Conservation (phyloP, 176 grass and related monocot genomes). For the Canna indica region DNA sequence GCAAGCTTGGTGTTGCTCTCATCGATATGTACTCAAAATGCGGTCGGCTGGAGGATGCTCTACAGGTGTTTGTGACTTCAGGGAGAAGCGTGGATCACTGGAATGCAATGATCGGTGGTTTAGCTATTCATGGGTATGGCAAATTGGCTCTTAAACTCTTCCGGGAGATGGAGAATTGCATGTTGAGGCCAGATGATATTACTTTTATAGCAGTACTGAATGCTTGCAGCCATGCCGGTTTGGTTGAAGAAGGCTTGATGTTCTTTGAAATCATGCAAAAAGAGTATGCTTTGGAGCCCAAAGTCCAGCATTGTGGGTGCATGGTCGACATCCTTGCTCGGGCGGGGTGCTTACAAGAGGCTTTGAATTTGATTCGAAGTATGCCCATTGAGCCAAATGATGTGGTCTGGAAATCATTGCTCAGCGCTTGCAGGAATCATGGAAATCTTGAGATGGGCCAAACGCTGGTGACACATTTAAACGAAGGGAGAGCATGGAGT, state of each 20-base stretch:
- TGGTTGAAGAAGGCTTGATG: constrained; percentile 14
- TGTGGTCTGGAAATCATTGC: constrained; percentile 17
- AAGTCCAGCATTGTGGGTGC: constrained; percentile 14
- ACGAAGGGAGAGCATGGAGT: not conserved
- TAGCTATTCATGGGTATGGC: constrained; percentile 16
- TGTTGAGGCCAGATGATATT: constrained; percentile 8
- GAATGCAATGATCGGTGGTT: constrained; percentile 20
- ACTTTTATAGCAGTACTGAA: constrained; percentile 17
- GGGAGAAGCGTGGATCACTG: constrained; percentile 15
- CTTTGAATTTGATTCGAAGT: constrained; percentile 5
- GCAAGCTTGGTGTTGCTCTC: constrained; percentile 21
- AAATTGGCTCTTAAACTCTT: constrained; percentile 11
- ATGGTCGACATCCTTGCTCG: constrained; percentile 17
- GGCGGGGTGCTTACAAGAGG: constrained; percentile 12
- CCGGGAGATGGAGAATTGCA: not conserved
- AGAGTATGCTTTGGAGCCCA: constrained; percentile 7
- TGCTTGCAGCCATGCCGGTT: constrained; percentile 14
- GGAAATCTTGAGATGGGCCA: constrained; percentile 3
- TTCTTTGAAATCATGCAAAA: constrained; percentile 14
- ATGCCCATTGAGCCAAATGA: constrained; percentile 19
- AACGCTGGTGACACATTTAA: not conserved
- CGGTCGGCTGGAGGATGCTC: constrained; percentile 12
- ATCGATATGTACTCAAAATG: constrained; percentile 23
- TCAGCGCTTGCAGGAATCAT: constrained; percentile 13
- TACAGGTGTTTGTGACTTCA: constrained; percentile 15